Conservation (phyloP, 306 rosid genomes). For the Spatholobus suberectus region DNA sequence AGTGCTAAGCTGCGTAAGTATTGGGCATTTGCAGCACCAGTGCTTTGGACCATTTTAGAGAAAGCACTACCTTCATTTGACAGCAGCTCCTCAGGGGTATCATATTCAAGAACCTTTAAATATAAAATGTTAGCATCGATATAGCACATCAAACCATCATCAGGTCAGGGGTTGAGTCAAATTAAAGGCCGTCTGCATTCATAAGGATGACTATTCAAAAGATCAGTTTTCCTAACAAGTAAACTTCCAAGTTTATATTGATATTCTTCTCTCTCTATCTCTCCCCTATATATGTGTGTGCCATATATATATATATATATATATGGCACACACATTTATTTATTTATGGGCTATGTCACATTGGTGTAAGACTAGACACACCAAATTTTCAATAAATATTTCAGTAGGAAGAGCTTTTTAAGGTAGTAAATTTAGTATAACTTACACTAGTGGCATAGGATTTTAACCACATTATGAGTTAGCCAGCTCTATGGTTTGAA, state of each 20-base stretch:
- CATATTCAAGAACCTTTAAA: slow-evolving; percentile 75
- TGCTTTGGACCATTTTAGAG: slow-evolving; percentile 87
- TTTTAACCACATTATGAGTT: slow-evolving; percentile 3
- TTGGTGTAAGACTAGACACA: background rate
- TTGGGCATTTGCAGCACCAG: slow-evolving; percentile 90
- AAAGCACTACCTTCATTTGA: slow-evolving; percentile 69
- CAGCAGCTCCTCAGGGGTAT: slow-evolving; percentile 71
- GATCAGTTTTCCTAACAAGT: background rate
- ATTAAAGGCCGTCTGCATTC: slow-evolving; percentile 6
- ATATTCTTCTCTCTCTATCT: background rate
- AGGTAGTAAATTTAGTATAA: background rate
- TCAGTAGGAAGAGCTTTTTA: slow-evolving; percentile 4
- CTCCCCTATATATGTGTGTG: background rate
- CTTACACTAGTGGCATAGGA: slow-evolving; percentile 1
- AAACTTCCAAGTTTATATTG: background rate
- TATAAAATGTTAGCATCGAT: slow-evolving; percentile 23
- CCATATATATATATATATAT: too few species aligned
- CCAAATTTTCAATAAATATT: slow-evolving; percentile 21
- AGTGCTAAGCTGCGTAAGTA: slow-evolving; percentile 71
- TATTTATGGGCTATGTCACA: background rate
- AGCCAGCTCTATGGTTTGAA: slow-evolving; percentile 10
- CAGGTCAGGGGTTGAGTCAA: slow-evolving; percentile 1
- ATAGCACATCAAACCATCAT: slow-evolving; percentile 28
- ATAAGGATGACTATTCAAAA: slow-evolving; percentile 12
- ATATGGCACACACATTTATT: background rate